phyloP scores from a whole-genome alignment of 2,329 filamentous ascomycete genomes.

The Fusarium mundagurra region DNA sequence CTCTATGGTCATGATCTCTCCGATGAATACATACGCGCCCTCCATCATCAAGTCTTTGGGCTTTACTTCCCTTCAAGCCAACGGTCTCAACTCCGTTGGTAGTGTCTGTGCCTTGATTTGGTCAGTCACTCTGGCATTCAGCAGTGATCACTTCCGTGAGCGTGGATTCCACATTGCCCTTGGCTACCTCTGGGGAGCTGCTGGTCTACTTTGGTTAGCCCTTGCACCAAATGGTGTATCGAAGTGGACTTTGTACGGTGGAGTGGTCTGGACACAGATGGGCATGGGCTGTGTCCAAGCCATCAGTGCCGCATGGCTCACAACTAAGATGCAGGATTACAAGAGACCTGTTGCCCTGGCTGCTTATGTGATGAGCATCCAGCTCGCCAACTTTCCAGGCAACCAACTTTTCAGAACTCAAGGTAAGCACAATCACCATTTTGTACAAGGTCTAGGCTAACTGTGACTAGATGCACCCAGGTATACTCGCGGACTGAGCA shows the following conservation, averaged over 20 bases:
- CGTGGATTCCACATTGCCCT: constrained; percentile 44
- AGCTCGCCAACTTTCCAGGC: constrained; percentile 45
- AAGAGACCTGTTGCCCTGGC: constrained; percentile 44
- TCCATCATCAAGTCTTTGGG: constrained; percentile 46
- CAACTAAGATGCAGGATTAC: constrained; percentile 43
- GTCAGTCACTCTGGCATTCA: constrained; percentile 41
- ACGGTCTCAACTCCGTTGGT: constrained; percentile 44
- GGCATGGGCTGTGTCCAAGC: constrained; percentile 46
- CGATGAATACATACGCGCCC: constrained; percentile 45
- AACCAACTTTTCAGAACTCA: constrained; percentile 44
- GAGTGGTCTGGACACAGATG: constrained; percentile 47
- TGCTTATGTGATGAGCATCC: constrained; percentile 46
- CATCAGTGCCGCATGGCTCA: constrained; percentile 46
- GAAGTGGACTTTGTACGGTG: constrained; percentile 43
- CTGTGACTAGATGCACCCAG: constrained; percentile 37
- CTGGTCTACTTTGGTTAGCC: constrained; percentile 43
- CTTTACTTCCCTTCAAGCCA: constrained; percentile 42
- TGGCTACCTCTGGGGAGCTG: constrained; percentile 42
- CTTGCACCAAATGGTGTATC: constrained; percentile 36
- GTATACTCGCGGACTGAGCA: constrained; percentile 39
- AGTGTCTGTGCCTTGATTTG: constrained; percentile 42
- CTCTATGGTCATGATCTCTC: constrained; percentile 47
- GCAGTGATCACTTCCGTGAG: constrained; percentile 43
- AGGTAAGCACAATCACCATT: constrained; percentile 15
- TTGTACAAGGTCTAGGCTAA: not conserved